These are phyloP conservation scores for Suillus fuscotomentosus DNA, from an alignment of 768 basidiomycete genomes.

Conservation along the genomic window DNA sequence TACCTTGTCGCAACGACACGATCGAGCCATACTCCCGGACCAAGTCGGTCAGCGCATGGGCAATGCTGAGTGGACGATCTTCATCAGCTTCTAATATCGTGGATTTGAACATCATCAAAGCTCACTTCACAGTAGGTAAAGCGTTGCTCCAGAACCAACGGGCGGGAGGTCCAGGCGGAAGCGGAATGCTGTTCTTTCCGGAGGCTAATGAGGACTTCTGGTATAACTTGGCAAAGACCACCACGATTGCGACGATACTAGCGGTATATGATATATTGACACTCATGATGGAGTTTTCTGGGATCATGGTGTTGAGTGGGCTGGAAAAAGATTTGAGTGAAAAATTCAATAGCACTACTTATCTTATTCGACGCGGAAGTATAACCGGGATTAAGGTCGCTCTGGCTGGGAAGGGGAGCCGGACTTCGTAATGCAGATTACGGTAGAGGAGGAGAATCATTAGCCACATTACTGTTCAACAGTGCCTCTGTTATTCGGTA, in stretches of 20 bases:
- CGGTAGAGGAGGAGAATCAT: neutral
- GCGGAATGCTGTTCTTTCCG: neutral
- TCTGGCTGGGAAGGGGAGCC: neutral
- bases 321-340: conserved; percentile 35
- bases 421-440: too few species aligned
- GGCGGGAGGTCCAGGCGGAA: neutral
- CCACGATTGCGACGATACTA: conserved; percentile 40
- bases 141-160: neutral
- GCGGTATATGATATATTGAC: conserved; percentile 37
- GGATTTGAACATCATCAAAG: neutral
- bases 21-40: conserved; percentile 56
- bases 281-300: conserved; percentile 16
- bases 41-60: conserved; percentile 42
- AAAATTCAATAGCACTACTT: conserved; percentile 19
- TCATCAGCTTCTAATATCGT: neutral
- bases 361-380: neutral
- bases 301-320: conserved; percentile 25
- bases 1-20: conserved; percentile 49
- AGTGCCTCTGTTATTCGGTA: too few species aligned
- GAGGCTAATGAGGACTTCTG: neutral
- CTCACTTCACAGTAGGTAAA: neutral
- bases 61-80: conserved; percentile 5
- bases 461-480: too few species aligned
- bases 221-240: neutral
- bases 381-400: neutral